These are phyloP conservation scores for Yamadazyma buinensis DNA, from an alignment of 1,139 yeast species.

Conservation along the genomic window DNA sequence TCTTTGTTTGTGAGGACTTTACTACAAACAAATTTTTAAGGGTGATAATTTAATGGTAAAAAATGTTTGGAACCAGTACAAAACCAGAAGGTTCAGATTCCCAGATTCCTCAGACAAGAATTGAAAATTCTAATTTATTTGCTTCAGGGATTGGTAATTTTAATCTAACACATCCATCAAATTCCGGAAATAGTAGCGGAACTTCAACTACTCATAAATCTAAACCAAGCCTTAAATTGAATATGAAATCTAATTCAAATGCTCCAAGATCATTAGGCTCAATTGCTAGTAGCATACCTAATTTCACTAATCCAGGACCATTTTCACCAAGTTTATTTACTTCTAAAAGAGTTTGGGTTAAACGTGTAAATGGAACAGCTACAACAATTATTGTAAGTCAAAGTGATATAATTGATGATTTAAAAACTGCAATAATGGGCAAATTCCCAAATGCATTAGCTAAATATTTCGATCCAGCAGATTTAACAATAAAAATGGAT, in stretches of 20 bases:
- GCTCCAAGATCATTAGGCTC: conserved; percentile 11
- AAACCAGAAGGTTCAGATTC: conserved; percentile 1
- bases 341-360: conserved; percentile 60
- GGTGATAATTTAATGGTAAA: conserved; percentile 54
- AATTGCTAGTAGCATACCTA: conserved; percentile 13
- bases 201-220: conserved; percentile 4
- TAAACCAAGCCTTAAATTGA: conserved; percentile 15
- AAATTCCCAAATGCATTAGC: conserved; percentile 73
- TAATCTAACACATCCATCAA: too few species aligned
- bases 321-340: conserved; percentile 16
- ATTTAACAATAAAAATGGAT: conserved; percentile 45
- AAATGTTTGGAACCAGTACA: conserved; percentile 3
- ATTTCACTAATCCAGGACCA: conserved; percentile 14
- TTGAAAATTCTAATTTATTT: too few species aligned
- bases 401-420: conserved; percentile 66
- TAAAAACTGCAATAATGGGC: conserved; percentile 54
- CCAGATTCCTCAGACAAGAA: conserved; percentile 3
- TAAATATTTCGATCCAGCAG: conserved; percentile 65
- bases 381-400: conserved; percentile 60
- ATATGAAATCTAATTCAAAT: conserved; percentile 10
- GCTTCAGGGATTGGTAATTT: too few species aligned
- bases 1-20: too few species aligned
- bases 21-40: too few species aligned
- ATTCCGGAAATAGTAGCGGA: background rate
- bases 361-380: conserved; percentile 53